These are phyloP conservation scores for Lactifluus piperatus DNA, from an alignment of 768 basidiomycete genomes.

Conservation along the genomic window DNA sequence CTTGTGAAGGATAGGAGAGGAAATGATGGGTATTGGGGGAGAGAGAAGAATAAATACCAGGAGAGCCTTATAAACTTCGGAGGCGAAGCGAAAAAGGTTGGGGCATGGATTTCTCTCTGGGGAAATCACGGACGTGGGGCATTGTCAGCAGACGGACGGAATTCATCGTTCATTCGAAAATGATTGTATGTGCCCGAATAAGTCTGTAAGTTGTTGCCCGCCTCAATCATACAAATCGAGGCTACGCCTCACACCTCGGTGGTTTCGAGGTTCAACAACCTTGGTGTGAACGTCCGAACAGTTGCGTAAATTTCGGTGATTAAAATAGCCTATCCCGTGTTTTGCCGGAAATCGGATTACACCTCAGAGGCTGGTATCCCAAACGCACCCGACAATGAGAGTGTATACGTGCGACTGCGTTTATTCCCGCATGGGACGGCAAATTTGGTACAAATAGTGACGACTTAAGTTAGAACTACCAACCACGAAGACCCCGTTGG, in stretches of 20 bases:
- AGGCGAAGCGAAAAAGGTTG: background rate
- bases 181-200: background rate
- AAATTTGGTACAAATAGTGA: background rate
- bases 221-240: background rate
- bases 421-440: too few relatives aligned
- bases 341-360: background rate
- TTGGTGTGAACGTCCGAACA: background rate
- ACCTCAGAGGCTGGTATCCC: too few relatives aligned
- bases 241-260: background rate
- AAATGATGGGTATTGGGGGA: background rate
- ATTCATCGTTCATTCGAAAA: background rate
- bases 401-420: too few relatives aligned
- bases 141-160: slow-evolving; percentile 7
- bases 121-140: slow-evolving; percentile 5
- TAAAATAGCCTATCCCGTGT: background rate
- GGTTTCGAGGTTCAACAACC: too few relatives aligned
- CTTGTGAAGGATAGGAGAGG: background rate
- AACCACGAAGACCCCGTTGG: background rate
- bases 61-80: background rate
- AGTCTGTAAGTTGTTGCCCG: background rate
- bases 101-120: slow-evolving; percentile 2
- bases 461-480: background rate
- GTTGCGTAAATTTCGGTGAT: slow-evolving; percentile 3
- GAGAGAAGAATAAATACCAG: background rate
- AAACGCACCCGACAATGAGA: too few relatives aligned